Percentiles rank a stretch among this genome's conserved stretches.
Conservation (phyloP, 331 rosid genomes). For the Phaseolus coccineus region DNA sequence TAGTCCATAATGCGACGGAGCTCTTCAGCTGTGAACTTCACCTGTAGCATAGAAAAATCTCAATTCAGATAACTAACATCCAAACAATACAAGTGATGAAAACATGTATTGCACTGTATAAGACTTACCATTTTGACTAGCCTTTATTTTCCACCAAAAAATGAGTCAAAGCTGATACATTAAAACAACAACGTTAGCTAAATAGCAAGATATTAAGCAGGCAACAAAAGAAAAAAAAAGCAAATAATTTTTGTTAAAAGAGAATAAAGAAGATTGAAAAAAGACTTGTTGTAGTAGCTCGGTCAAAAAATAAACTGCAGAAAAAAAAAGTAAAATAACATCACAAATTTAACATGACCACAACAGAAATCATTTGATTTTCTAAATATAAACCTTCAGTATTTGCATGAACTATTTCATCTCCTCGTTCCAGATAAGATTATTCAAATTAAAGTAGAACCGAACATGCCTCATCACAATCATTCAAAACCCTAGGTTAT, state of each 20-base stretch:
- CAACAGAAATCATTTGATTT: not conserved
- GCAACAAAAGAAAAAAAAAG: no score
- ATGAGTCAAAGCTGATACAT: slow-evolving; percentile 32
- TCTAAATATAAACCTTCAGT: not conserved
- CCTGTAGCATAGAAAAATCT: slow-evolving; percentile 53
- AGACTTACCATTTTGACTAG: slow-evolving; percentile 70
- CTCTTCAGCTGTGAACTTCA: slow-evolving; percentile 93
- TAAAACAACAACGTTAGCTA: not conserved
- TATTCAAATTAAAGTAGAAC: no score
- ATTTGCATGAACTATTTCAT: no score
- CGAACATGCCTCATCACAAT: not conserved
- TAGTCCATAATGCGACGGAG: slow-evolving; percentile 82
- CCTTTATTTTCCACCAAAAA: slow-evolving; percentile 37
- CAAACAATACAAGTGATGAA: not conserved
- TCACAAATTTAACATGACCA: not conserved
- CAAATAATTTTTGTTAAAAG: no score
- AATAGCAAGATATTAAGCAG: not conserved
- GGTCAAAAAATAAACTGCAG: not conserved
- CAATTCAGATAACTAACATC: slow-evolving; percentile 1
- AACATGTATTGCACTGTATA: not conserved
- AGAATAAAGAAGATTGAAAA: no score
- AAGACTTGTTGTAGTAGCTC: not conserved
- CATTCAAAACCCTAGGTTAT: not conserved
- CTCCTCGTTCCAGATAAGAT: not conserved
- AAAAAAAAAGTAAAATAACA: not conserved